A percentile compares a stretch with the other conserved stretches of the same genome.
phyloP scores from a whole-genome alignment of 2,329 filamentous ascomycete genomes.

The Fusarium cyanostomum region DNA sequence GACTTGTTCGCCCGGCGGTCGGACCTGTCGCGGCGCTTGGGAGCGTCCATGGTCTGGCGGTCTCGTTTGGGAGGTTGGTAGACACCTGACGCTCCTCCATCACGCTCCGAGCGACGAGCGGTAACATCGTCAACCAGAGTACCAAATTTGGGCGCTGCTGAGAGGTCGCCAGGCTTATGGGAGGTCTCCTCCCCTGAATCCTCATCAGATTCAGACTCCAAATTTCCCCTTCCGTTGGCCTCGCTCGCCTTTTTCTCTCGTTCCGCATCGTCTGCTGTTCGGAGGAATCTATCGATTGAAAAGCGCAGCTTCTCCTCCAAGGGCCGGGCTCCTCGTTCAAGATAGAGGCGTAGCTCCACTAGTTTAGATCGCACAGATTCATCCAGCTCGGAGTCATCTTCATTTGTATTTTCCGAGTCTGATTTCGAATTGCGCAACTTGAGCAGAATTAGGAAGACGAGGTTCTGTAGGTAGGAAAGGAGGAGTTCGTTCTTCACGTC shows the following conservation, averaged over 20 bases:
- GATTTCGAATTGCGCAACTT: slow-evolving; percentile 72
- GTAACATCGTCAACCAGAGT: slow-evolving; percentile 48
- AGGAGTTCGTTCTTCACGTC: slow-evolving; percentile 98
- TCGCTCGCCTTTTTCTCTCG: slow-evolving; percentile 52
- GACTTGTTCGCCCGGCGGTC: slow-evolving; percentile 75
- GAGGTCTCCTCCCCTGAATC: slow-evolving; percentile 50
- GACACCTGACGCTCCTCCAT: slow-evolving; percentile 68
- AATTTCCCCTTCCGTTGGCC: slow-evolving; percentile 40
- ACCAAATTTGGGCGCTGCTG: slow-evolving; percentile 48
- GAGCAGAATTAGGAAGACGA: slow-evolving; percentile 85
- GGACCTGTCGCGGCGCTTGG: slow-evolving; percentile 66
- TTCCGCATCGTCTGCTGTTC: slow-evolving; percentile 81
- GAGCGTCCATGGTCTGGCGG: slow-evolving; percentile 82
- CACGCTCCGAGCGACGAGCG: slow-evolving; percentile 39
- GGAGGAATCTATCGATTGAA: slow-evolving; percentile 93
- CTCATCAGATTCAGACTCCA: slow-evolving; percentile 42
- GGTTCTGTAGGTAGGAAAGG: slow-evolving; percentile 92
- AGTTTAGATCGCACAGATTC: slow-evolving; percentile 81
- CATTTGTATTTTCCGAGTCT: slow-evolving; percentile 39
- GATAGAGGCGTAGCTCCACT: slow-evolving; percentile 88
- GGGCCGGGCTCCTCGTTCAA: slow-evolving; percentile 91
- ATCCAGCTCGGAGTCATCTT: slow-evolving; percentile 61
- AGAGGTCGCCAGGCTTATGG: slow-evolving; percentile 38
- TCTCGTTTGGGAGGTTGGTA: slow-evolving; percentile 92
- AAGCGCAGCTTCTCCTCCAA: slow-evolving; percentile 92